Base-by-base conservation (phyloP, 2,329 filamentous ascomycete genomes). In the Apiospora hydei region DNA sequence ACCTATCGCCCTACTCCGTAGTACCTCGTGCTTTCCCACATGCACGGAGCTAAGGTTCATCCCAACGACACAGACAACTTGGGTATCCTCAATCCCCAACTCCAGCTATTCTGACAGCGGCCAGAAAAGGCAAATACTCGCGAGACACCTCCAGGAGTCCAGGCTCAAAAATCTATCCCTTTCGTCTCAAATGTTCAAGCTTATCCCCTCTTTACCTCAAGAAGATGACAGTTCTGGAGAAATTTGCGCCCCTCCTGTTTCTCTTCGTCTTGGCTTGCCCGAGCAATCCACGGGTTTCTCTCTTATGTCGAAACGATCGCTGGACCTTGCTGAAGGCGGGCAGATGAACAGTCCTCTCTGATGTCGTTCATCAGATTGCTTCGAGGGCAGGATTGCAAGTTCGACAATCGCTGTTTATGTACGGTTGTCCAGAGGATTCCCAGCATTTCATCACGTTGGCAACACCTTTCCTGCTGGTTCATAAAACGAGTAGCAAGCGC, bases 401-500 rank as follows among this genome's bases (percentile, higher is more conserved):
- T 61, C 30, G 18, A 38, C 26, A 26, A 38, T 30, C 3, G 30
- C 18, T 38, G 8, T 10, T 34, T 30, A 24, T 30, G 53, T 30
- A 51, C 30, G 53, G 53, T 3, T n/a, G 6, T n/a, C 8, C 30
- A 57, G 26, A 18, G 3, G 10, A 38, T 38, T 61, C 11, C 53
- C 53, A 38, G 30, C 26, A 38, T 64, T 21, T 16, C 30, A 38
- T 41, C 57, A 64, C 3, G 57, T 21, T 11, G 21, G 34, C 57
- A 64, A 14, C 8, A 13, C 30, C 34, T 64, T n/a, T 26, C 41
- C 41, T 10, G 10, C 24, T n/a, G 66, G 43, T 34, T 67, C 46
- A 34, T 69, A 70, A 16, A 46, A 24, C 8, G 41, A 43, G 18
- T 70, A 72, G 18, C 69, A 70, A 21, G 43, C 41, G 26, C 44